Conservation (phyloP, 352 stramenopile genomes). For the Phytophthora fragariaefolia region DNA sequence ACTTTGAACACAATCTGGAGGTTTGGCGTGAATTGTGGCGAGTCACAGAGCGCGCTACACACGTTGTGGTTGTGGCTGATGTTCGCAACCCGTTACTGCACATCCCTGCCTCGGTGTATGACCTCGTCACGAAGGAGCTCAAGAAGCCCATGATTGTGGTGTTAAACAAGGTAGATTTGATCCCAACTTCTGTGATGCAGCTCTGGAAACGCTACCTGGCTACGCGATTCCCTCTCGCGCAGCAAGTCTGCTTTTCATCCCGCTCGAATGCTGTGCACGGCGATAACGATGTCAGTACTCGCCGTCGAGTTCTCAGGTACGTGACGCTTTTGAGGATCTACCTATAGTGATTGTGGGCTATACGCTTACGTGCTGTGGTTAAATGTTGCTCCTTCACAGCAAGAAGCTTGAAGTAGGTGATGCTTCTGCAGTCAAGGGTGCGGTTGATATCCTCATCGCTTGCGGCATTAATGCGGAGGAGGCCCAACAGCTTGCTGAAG, state of each 20-base stretch:
- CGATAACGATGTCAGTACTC: slow-evolving; percentile 67
- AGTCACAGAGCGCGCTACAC: slow-evolving; percentile 81
- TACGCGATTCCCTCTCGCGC: slow-evolving; percentile 67
- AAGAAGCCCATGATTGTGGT: slow-evolving; percentile 84
- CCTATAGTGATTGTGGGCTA: background rate
- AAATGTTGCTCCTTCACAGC: slow-evolving; percentile 24
- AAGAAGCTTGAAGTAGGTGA: slow-evolving; percentile 86
- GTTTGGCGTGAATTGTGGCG: slow-evolving; percentile 90
- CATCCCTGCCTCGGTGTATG: slow-evolving; percentile 82
- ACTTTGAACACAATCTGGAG: slow-evolving; percentile 89
- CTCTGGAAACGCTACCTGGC: slow-evolving; percentile 74
- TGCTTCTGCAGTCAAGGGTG: slow-evolving; percentile 63
- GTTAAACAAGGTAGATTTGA: slow-evolving; percentile 88
- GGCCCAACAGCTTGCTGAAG: slow-evolving; percentile 66
- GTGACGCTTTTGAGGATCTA: background rate
- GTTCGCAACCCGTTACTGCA: slow-evolving; percentile 85
- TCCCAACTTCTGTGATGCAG: slow-evolving; percentile 62
- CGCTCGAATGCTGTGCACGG: slow-evolving; percentile 76
- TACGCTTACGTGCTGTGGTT: background rate
- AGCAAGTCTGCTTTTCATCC: slow-evolving; percentile 82
- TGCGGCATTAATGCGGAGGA: slow-evolving; percentile 63
- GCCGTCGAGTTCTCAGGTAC: slow-evolving; percentile 75
- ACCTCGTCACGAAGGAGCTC: slow-evolving; percentile 75
- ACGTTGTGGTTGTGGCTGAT: slow-evolving; percentile 82
- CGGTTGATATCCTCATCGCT: slow-evolving; percentile 70